Evolutionary conservation across 169 alveolate species (phyloP), one percentile per base, ranked within the genome.

Genomic region (Plasmodium ovale): DNA sequence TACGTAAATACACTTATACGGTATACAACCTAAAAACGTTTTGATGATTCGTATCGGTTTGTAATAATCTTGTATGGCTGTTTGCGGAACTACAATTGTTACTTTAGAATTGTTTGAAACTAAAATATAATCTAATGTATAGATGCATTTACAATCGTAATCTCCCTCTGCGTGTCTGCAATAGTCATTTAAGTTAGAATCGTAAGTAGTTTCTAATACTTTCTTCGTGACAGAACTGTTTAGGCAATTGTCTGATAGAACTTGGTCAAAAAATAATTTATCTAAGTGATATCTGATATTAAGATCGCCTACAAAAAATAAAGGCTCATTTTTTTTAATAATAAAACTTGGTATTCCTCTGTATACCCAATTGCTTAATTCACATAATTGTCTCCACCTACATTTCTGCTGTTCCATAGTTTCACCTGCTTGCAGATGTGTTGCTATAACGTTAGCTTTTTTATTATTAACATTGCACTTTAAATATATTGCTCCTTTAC

Each of bases 401-500:
- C 88, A 67, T 10, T 73, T 68, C 59, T 92, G 92, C 35, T 89
- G 70, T 1, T 27, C 47, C 10, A 72, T 74, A 9, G 51, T 87
- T 19, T 87, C 92, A 10, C 92, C 93, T 9, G 97, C 89, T 72
- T 95, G 97, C 74, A 95, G 64, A 69, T 95, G 97, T 33, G 97
- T 95, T 16, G 97, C 97, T 31, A 95, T 88, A 19, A 95, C 89
- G 73, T 94, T 93, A 54, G 89, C 59, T 12, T 58, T 60, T 72
- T 91, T 89, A 39, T 94, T 95, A 25, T 72, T 64, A 44, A 92
- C 88, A 27, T 29, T 58, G 5, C 89, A 49, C 35, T 92, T 94
- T n/a, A 94, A 92, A 58, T 93, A 82, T 25, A 92, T 93, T 4
- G 97, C 97, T 33, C 97, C 97, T n/a, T 94, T 94, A 31, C 89